Percentiles rank a stretch among this genome's conserved stretches.
These are phyloP conservation scores for Artemisia tridentata DNA, from an alignment of 129 eudicot species.

Conservation along the genomic window DNA sequence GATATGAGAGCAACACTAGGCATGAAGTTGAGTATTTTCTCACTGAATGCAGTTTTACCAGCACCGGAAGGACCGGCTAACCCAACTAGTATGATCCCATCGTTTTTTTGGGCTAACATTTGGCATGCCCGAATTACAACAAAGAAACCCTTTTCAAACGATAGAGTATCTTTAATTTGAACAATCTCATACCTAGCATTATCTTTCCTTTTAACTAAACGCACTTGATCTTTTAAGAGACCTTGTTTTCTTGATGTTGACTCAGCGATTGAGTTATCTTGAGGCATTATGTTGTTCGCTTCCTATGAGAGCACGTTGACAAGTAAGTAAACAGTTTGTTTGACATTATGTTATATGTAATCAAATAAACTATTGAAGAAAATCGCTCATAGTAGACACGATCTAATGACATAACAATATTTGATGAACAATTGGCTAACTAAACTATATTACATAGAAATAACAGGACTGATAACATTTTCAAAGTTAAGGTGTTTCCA, in stretches of 20 bases:
- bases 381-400: too few species aligned
- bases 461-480: too few species aligned
- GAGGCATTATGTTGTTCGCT: conserved; percentile 38
- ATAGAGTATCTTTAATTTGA: conserved; percentile 63
- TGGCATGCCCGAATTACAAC: conserved; percentile 89
- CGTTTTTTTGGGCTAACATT: conserved; percentile 70
- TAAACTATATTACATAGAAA: too few species aligned
- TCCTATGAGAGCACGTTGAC: conserved; percentile 4
- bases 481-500: too few species aligned
- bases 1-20: conserved; percentile 92
- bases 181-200: conserved; percentile 70
- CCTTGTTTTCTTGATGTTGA: conserved; percentile 46
- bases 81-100: conserved; percentile 72
- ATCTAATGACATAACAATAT: too few species aligned
- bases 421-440: too few species aligned
- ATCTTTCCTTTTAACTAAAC: conserved; percentile 61
- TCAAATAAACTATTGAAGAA: too few species aligned
- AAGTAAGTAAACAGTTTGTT: background rate
- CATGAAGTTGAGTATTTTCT: conserved; percentile 77
- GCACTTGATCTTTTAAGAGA: conserved; percentile 87
- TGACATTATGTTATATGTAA: too few species aligned
- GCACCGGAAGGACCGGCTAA: conserved; percentile 98
- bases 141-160: conserved; percentile 88
- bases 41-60: conserved; percentile 86
- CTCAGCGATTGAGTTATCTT: conserved; percentile 41